These are phyloP conservation scores for Rubroboletus satanas DNA, from an alignment of 768 basidiomycete species.

Conservation along the genomic window DNA sequence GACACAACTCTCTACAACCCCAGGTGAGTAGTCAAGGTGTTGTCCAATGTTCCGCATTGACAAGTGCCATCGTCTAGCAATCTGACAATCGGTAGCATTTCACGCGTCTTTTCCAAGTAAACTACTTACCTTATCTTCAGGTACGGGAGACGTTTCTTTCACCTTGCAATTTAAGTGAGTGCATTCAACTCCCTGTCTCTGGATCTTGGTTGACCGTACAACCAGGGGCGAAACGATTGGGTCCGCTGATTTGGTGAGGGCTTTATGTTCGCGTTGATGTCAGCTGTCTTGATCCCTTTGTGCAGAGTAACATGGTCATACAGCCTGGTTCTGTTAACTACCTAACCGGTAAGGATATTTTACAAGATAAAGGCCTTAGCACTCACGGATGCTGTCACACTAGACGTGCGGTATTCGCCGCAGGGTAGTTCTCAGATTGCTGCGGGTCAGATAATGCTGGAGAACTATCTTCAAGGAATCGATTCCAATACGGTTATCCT, in stretches of 20 bases:
- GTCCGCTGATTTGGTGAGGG: constrained; percentile 50
- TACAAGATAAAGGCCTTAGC: not conserved
- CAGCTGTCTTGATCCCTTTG: not conserved
- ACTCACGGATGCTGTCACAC: constrained; percentile 4
- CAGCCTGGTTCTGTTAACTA: constrained; percentile 55
- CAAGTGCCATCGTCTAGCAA: constrained; percentile 23
- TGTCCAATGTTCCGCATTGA: not conserved
- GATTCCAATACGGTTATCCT: constrained; percentile 51
- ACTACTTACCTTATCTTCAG: constrained; percentile 42
- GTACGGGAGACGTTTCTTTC: constrained; percentile 64
- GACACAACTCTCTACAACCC: constrained; percentile 62
- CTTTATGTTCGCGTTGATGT: not conserved
- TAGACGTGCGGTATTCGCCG: constrained; percentile 60
- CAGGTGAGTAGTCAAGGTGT: constrained; percentile 36
- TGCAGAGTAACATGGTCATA: constrained; percentile 52
- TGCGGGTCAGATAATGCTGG: constrained; percentile 53
- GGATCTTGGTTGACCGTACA: not conserved
- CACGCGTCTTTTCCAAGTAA: not conserved
- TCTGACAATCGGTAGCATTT: constrained; percentile 33
- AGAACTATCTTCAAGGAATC: constrained; percentile 67
- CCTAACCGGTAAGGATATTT: constrained; percentile 42
- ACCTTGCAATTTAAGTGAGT: constrained; percentile 52
- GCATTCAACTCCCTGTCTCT: not conserved
- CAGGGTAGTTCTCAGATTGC: constrained; percentile 46
- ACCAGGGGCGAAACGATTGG: constrained; percentile 51